Conservation (phyloP, 495 filamentous ascomycete species). For the Endocarpon pusillum region DNA sequence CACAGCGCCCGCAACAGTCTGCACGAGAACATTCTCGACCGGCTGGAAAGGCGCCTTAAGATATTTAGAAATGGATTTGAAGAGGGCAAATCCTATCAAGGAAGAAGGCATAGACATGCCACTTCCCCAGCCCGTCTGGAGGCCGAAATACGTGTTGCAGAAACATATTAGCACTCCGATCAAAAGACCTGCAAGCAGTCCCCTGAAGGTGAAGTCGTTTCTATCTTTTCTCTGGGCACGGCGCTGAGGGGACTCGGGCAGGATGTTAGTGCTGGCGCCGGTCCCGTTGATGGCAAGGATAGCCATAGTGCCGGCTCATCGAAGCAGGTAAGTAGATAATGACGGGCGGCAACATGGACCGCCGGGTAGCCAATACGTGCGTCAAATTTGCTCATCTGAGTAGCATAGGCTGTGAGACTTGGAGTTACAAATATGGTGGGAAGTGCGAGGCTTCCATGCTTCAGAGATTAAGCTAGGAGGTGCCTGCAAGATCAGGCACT, state of each 20-base stretch:
- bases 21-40: constrained; percentile 93
- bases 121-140: constrained; percentile 87
- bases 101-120: constrained; percentile 87
- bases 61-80: constrained; percentile 57
- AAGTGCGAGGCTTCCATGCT: no score
- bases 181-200: constrained; percentile 57
- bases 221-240: no score
- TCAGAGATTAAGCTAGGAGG: no score
- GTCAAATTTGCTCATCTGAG: no score
- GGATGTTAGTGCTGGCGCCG: neutral
- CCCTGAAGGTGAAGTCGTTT: constrained; percentile 79
- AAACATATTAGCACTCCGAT: constrained; percentile 86
- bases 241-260: constrained; percentile 22
- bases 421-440: no score
- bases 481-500: no score
- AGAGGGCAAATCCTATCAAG: constrained; percentile 90
- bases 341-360: no score
- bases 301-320: constrained; percentile 15
- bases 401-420: no score
- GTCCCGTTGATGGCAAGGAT: constrained; percentile 1
- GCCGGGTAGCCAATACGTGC: no score
- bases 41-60: constrained; percentile 70
- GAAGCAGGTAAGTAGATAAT: no score
- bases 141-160: constrained; percentile 93
- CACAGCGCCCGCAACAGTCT: constrained; percentile 87